Evolutionary conservation across 2,329 filamentous ascomycete genomes (phyloP).

Genomic region (Hypoxylon rubiginosum): DNA sequence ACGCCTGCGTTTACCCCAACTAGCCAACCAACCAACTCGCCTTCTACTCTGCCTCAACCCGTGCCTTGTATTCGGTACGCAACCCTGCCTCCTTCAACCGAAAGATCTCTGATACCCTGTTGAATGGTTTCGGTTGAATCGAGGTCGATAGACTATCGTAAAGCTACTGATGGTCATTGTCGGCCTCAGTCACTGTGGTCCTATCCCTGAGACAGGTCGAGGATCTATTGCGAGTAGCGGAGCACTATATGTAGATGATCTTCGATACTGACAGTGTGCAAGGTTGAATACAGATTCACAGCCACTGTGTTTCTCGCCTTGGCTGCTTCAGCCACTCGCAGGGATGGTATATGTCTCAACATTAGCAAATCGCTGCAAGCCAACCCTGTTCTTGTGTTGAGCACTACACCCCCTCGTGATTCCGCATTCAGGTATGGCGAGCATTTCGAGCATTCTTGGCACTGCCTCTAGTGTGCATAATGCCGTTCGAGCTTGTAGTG

Average conservation of each 20-base stretch:
- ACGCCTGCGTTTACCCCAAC: slow-evolving; percentile 28
- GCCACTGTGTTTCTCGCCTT: slow-evolving; percentile 25
- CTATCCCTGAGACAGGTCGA: slow-evolving; percentile 20
- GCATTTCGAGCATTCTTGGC: slow-evolving; percentile 6
- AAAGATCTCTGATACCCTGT: slow-evolving; percentile 8
- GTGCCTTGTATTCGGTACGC: slow-evolving; percentile 9
- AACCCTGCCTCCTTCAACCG: background rate
- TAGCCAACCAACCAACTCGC: background rate
- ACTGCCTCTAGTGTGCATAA: slow-evolving; percentile 10
- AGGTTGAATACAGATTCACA: slow-evolving; percentile 7
- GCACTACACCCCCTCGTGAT: slow-evolving; percentile 10
- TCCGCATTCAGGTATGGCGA: slow-evolving; percentile 14
- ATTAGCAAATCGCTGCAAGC: slow-evolving; percentile 21
- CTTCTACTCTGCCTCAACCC: slow-evolving; percentile 13
- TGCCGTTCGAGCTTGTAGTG: slow-evolving; percentile 13
- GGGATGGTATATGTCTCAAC: slow-evolving; percentile 8
- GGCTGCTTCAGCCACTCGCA: slow-evolving; percentile 31
- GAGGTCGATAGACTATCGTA: slow-evolving; percentile 4
- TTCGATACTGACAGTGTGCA: slow-evolving; percentile 1
- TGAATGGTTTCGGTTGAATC: slow-evolving; percentile 10
- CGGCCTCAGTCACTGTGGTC: slow-evolving; percentile 10
- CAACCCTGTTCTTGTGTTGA: slow-evolving; percentile 20
- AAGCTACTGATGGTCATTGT: slow-evolving; percentile 4
- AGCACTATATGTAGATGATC: background rate
- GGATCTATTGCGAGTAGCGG: background rate